Evolutionary conservation across 108 stramenopile genomes (phyloP), one percentile per base, ranked within the genome.

Genomic region (Epipyxis sp.): DNA sequence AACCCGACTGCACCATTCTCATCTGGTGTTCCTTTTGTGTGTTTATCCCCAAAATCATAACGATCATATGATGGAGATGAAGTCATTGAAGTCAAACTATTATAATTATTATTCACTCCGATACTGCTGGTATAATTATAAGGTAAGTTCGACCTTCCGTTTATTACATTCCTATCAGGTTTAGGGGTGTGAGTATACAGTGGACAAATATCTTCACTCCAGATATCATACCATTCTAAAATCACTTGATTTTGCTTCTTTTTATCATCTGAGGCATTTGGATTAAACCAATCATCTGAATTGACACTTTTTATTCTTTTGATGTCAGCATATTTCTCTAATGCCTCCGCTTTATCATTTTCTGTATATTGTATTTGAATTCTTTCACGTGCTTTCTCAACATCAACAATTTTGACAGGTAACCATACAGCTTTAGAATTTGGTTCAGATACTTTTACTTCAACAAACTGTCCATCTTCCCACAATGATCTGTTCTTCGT

Each of bases 1-100:
- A 99, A 87, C 0, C 98, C 98, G 1, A 98, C 96, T 10, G 86
- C 84, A 32, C 94, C 96, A 0, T 59, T 40, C 40, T 32, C 54
- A 27, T 67, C 35, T n/a, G 72, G 71, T 32, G 34, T 1, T 20
- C 59, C 80, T 0, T 27, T 29, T 1, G 1, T 37, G 30, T 34
- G 29, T 13, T 6, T 13, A n/a, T n/a, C n/a, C n/a, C n/a, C n/a
- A n/a, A n/a, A n/a, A n/a, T n/a, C n/a, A n/a, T n/a, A n/a, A 3
- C 32, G 50, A 39, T 54, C 59, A 13, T 10, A 16, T 29, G 76
- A 59, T 54, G 20, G 42, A 0, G 34, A 35, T 16, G 27, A 35
- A 32, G 20, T 32, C 13, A 32, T 32, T 16, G 61, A 65, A 32
- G 27, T 35, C 13, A 13, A 65, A 10, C 30, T 32, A 10, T 16